Conservation (phyloP, 805 yeast species). For the Myxozyma neglecta region DNA sequence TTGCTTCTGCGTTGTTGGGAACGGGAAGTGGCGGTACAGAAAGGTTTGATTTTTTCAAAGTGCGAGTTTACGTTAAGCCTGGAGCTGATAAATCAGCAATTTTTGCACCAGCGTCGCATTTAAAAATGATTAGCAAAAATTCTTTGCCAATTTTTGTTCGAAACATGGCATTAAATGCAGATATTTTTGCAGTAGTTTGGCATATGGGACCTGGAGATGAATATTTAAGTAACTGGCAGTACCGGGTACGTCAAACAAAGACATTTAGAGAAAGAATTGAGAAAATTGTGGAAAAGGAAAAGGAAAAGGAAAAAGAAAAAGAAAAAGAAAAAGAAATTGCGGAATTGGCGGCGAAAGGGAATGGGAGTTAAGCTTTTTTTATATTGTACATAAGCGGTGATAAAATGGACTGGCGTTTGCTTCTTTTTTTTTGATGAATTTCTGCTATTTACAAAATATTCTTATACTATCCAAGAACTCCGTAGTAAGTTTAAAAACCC, state of each 20-base stretch:
- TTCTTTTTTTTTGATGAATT: not conserved
- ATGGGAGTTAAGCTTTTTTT: not conserved
- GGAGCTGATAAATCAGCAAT: conserved; percentile 12
- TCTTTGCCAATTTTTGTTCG: conserved; percentile 65
- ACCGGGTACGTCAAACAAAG: conserved; percentile 58
- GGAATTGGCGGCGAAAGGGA: too few species aligned
- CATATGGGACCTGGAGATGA: conserved; percentile 51
- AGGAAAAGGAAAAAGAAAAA: not conserved
- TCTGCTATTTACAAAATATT: not conserved
- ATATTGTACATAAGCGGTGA: not conserved
- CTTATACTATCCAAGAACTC: not conserved
- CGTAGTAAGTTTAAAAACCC: too few species aligned
- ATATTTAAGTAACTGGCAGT: conserved; percentile 65
- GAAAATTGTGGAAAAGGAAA: conserved; percentile 2
- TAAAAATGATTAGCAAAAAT: conserved; percentile 63
- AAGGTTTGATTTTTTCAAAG: conserved; percentile 25
- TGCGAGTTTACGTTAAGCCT: conserved; percentile 16
- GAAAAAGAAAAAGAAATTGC: not conserved
- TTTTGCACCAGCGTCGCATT: conserved; percentile 60
- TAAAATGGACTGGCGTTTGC: not conserved
- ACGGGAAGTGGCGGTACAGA: conserved; percentile 2
- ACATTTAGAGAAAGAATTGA: conserved; percentile 41
- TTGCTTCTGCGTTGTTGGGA: conserved; percentile 19
- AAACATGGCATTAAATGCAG: conserved; percentile 62
- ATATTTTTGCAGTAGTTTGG: conserved; percentile 76